A percentile compares a stretch with the other conserved stretches of the same genome.
Conservation (phyloP, 441 rosid species). For the Jatropha multifida region DNA sequence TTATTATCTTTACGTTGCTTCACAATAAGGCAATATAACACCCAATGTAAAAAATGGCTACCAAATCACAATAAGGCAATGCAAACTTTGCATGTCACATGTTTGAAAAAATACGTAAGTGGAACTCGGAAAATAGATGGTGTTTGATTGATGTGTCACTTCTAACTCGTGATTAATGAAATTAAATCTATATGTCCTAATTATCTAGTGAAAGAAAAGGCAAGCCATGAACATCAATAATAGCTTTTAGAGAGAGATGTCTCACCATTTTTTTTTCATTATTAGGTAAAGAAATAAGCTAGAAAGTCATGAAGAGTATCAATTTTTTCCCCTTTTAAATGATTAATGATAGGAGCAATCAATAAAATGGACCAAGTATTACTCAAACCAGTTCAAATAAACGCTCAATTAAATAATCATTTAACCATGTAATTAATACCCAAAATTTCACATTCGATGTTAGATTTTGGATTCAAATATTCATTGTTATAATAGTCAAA, state of each 20-base stretch:
- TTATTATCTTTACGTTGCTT: conserved; percentile 30
- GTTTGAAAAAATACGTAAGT: not conserved
- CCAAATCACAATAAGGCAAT: conserved; percentile 28
- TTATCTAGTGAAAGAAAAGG: conserved; percentile 1
- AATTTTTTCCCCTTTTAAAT: not conserved
- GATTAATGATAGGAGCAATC: too few species aligned
- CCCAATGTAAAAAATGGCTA: conserved; percentile 2
- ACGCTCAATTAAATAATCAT: too few species aligned
- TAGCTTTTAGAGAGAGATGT: conserved; percentile 5
- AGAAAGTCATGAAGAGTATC: conserved; percentile 13
- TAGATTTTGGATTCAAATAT: too few species aligned
- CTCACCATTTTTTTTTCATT: not conserved
- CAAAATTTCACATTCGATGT: too few species aligned
- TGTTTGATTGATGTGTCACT: conserved; percentile 7
- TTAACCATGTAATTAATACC: too few species aligned
- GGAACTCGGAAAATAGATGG: not conserved
- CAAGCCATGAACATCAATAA: conserved; percentile 29
- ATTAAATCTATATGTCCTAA: not conserved
- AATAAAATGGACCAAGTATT: too few species aligned
- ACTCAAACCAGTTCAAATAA: too few species aligned
- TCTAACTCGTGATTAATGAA: not conserved
- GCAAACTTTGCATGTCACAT: not conserved
- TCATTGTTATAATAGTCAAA: too few species aligned
- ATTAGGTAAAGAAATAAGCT: conserved; percentile 19
- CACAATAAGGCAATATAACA: conserved; percentile 24